Conservation (phyloP, 306 rosid species). For the Sphenostylis stenocarpa region DNA sequence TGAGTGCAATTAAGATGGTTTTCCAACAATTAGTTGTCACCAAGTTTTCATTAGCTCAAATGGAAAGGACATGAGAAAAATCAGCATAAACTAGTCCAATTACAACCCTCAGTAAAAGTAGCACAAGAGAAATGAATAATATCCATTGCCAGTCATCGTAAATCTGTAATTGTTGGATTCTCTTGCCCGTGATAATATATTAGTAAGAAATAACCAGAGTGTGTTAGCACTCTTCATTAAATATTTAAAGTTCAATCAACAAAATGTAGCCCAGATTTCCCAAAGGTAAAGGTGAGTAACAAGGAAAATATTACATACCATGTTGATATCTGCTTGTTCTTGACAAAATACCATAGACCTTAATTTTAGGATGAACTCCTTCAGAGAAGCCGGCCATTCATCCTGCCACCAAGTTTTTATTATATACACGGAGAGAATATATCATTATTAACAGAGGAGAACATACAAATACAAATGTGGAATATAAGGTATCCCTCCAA, state of each 20-base stretch:
- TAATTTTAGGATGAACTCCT: constrained; percentile 53
- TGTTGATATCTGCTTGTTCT: constrained; percentile 61
- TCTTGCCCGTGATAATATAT: neutral
- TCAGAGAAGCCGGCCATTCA: constrained; percentile 78
- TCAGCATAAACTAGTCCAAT: constrained; percentile 7
- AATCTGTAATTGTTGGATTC: neutral
- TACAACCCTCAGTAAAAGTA: neutral
- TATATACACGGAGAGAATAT: neutral
- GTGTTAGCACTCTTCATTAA: constrained; percentile 8
- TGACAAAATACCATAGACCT: constrained; percentile 65
- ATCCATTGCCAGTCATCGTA: neutral
- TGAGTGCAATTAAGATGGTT: neutral
- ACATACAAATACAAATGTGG: constrained; percentile 13
- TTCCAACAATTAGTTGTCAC: neutral
- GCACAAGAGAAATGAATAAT: neutral
- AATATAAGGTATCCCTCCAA: constrained; percentile 5
- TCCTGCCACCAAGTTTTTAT: constrained; percentile 52
- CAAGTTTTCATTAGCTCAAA: neutral
- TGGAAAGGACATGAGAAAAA: neutral
- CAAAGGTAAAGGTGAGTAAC: constrained; percentile 1
- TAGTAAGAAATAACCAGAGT: constrained; percentile 3
- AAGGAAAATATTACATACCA: constrained; percentile 42
- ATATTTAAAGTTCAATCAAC: constrained; percentile 16
- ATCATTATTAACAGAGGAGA: constrained; percentile 13
- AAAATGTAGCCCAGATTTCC: constrained; percentile 6